Percentiles rank a stretch among this genome's conserved stretches.
These are phyloP conservation scores for Collariella sp. DNA, from an alignment of 495 filamentous ascomycete genomes.

Conservation along the genomic window DNA sequence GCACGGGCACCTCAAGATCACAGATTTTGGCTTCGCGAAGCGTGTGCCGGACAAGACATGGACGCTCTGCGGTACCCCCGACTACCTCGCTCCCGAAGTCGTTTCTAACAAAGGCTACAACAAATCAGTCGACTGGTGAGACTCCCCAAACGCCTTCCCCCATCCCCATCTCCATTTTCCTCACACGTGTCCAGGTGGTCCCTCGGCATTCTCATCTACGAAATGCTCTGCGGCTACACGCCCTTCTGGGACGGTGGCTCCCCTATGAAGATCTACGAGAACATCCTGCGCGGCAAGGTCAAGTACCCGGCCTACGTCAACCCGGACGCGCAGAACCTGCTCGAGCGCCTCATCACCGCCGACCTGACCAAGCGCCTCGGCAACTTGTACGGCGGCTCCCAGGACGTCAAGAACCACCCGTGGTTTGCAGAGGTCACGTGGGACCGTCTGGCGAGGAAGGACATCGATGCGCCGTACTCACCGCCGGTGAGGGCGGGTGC, in stretches of 20 bases:
- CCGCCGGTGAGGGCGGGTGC: slow-evolving; percentile 90
- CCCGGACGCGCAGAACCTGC: slow-evolving; percentile 83
- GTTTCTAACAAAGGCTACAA: slow-evolving; percentile 97
- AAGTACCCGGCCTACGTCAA: slow-evolving; percentile 96
- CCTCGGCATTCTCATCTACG: slow-evolving; percentile 93
- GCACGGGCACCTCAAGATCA: slow-evolving; percentile 96
- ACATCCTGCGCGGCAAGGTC: slow-evolving; percentile 85
- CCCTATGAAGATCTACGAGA: slow-evolving; percentile 98
- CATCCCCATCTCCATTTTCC: too few relatives aligned
- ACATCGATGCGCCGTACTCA: slow-evolving; percentile 97
- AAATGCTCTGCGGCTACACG: slow-evolving; percentile 98
- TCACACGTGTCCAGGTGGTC: slow-evolving; percentile 66
- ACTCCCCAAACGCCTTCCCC: not conserved
- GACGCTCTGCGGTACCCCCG: slow-evolving; percentile 97
- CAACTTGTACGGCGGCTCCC: slow-evolving; percentile 83
- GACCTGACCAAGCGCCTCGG: slow-evolving; percentile 93
- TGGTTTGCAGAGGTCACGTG: slow-evolving; percentile 99
- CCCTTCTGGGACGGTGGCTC: slow-evolving; percentile 97
- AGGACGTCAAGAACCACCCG: slow-evolving; percentile 87
- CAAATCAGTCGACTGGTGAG: slow-evolving; percentile 97
- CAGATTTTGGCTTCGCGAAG: slow-evolving; percentile 98
- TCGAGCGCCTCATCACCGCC: slow-evolving; percentile 84
- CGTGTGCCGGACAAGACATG: slow-evolving; percentile 97
- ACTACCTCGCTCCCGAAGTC: slow-evolving; percentile 95
- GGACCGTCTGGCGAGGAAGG: slow-evolving; percentile 86